Conservation (phyloP, 2,329 filamentous ascomycete genomes). For the Phyllosticta citribraziliensis region DNA sequence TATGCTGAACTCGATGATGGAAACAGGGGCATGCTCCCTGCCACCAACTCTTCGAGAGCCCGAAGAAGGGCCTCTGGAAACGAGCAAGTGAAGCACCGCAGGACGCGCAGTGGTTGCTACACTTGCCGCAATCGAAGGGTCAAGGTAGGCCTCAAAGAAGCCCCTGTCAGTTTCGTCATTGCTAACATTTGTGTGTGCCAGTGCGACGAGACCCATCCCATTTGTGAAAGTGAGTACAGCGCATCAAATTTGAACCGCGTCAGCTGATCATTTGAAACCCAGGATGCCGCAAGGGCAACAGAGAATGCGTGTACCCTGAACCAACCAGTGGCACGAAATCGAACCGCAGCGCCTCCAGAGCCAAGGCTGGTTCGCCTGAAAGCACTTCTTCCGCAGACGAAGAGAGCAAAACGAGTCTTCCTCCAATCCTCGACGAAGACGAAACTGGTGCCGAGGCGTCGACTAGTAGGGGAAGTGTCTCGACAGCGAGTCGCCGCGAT, state of each 20-base stretch:
- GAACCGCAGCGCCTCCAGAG: conserved; percentile 37
- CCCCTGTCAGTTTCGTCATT: neutral
- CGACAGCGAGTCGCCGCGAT: conserved; percentile 16
- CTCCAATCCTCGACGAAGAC: conserved; percentile 38
- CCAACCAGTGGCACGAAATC: conserved; percentile 44
- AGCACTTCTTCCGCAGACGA: conserved; percentile 45
- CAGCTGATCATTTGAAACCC: conserved; percentile 14
- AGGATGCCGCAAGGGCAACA: conserved; percentile 84
- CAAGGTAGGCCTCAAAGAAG: conserved; percentile 42
- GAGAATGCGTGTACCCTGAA: conserved; percentile 86
- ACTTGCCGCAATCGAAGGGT: conserved; percentile 85
- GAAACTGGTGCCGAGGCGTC: conserved; percentile 29
- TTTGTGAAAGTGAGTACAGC: conserved; percentile 59
- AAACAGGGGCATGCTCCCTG: conserved; percentile 15
- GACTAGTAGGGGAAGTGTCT: conserved; percentile 5
- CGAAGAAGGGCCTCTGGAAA: conserved; percentile 22
- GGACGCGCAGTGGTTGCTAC: conserved; percentile 87
- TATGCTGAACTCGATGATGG: conserved; percentile 29
- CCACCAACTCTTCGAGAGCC: conserved; percentile 17
- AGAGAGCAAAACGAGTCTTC: conserved; percentile 29
- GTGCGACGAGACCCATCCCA: conserved; percentile 84
- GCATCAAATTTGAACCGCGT: conserved; percentile 2
- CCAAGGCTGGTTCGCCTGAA: conserved; percentile 32
- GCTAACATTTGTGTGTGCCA: conserved; percentile 28
- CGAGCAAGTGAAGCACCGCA: conserved; percentile 82